A percentile compares a stretch with the other conserved stretches of the same genome.
Conservation (phyloP, 768 basidiomycete genomes). For the Pisolithus microcarpus region DNA sequence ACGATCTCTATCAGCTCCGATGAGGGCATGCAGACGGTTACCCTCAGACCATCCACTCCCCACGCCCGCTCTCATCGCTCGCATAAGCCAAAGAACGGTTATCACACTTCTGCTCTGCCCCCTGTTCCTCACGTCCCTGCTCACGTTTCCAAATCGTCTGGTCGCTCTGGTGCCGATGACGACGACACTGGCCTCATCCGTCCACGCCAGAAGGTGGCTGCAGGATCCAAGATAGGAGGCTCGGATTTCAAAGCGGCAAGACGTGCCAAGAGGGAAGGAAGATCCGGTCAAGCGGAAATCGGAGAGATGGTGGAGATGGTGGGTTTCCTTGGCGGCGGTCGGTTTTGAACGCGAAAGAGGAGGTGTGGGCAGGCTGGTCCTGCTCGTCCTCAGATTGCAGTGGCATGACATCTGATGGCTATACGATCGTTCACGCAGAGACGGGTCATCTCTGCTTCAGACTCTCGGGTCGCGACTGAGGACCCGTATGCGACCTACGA, state of each 20-base stretch:
- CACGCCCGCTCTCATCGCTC: constrained; percentile 10
- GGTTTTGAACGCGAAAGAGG: neutral
- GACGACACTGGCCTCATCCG: constrained; percentile 15
- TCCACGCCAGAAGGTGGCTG: constrained; percentile 14
- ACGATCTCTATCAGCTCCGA: constrained; percentile 23
- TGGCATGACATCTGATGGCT: too few relatives aligned
- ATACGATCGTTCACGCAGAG: too few relatives aligned
- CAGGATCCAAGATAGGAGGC: constrained; percentile 20
- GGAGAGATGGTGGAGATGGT: constrained; percentile 25
- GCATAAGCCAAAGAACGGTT: constrained; percentile 9
- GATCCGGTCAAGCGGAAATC: constrained; percentile 4
- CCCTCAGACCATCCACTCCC: constrained; percentile 9
- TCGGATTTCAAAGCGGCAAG: constrained; percentile 25
- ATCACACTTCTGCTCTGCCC: constrained; percentile 17
- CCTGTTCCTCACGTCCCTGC: constrained; percentile 20
- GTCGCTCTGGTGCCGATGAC: neutral
- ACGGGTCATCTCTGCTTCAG: too few relatives aligned
- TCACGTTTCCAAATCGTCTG: constrained; percentile 5
- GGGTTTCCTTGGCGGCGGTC: constrained; percentile 16
- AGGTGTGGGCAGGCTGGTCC: neutral
- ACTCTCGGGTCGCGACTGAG: too few relatives aligned
- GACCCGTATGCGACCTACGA: too few relatives aligned
- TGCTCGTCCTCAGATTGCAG: neutral
- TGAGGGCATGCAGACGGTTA: constrained; percentile 19
- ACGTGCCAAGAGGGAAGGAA: constrained; percentile 22